phyloP scores from a whole-genome alignment of 176 grass and related monocot genomes.

The Carex pumila region DNA sequence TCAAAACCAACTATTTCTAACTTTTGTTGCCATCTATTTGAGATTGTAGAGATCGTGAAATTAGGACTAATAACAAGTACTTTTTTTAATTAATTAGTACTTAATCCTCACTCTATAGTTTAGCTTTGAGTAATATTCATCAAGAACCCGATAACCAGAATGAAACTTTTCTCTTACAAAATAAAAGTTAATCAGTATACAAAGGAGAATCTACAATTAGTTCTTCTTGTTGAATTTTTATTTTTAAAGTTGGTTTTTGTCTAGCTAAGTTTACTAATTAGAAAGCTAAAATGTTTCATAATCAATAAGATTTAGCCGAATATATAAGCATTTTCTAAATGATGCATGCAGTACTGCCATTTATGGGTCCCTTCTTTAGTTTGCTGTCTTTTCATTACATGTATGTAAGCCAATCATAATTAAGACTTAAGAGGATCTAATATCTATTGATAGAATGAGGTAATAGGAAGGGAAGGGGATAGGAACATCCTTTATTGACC shows the following conservation, averaged over 20 bases:
- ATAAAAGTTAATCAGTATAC: background rate
- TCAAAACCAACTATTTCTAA: background rate
- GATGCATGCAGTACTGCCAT: background rate
- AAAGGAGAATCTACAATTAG: background rate
- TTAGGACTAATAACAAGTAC: background rate
- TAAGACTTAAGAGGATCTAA: background rate
- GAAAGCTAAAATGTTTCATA: background rate
- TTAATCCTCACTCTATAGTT: background rate
- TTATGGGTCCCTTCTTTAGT: background rate
- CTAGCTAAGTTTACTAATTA: background rate
- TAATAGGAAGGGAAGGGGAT: background rate
- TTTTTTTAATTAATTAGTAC: background rate
- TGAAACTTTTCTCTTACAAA: background rate
- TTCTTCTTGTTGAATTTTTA: background rate
- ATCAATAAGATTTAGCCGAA: background rate
- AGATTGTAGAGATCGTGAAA: background rate
- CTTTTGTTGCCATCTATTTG: background rate
- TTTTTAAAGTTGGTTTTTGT: background rate
- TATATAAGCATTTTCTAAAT: background rate
- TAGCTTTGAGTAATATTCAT: background rate
- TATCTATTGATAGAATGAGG: background rate
- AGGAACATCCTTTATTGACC: background rate
- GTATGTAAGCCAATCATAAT: background rate
- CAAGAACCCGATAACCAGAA: background rate
- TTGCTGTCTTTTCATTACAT: background rate